Evolutionary conservation across 2,329 filamentous ascomycete species (phyloP), one percentile per base, ranked within the genome.

Genomic region (Celoporthe dispersa): DNA sequence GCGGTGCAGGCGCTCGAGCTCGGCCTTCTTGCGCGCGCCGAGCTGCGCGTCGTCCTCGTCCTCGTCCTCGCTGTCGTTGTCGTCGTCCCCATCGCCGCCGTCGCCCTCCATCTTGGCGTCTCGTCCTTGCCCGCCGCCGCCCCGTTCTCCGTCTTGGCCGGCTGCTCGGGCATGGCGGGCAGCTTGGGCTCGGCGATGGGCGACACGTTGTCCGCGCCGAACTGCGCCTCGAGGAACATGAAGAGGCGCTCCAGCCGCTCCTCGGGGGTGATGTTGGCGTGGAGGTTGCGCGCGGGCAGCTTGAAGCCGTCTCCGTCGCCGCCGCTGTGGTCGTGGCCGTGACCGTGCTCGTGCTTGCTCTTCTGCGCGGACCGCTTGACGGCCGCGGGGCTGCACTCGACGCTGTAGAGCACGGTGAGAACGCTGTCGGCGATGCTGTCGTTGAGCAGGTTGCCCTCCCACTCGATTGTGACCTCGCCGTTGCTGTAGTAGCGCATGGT

Each of bases 381-480:
- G 16, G 96, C 95, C 19, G 96, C 96, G 6, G 95, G 96, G 67
- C 93, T 97, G 80, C 92, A 97, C 81, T 99, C 96, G 31, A 97
- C 93, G 0, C 92, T 94, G 75, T 97, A 90, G 14, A 99, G 86
- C 2, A 98, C 94, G 0, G 94, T 94, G 86, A 98, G 93, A 68
- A 98, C 92, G 22, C 96, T 94, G 80, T 99, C 96, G n/a, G 96
- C 96, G 76, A 99, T 97, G 71, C 94, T 93, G 77, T 99, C 96
- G 79, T 98, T 99, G 77, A 98, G 91, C 83, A 97, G 92, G 79
- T 98, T 99, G 70, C 94, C 96, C 79, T 98, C 95, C 96, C 96
- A 99, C 81, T 97, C 94, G 2, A 98, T 85, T 79, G 97, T 94
- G 7, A 98, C 88, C 77, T 96, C 91, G 68, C 94, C 92, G 74